Evolutionary conservation across 2,329 filamentous ascomycete species (phyloP).

Genomic region (Seiridium unicorne): DNA sequence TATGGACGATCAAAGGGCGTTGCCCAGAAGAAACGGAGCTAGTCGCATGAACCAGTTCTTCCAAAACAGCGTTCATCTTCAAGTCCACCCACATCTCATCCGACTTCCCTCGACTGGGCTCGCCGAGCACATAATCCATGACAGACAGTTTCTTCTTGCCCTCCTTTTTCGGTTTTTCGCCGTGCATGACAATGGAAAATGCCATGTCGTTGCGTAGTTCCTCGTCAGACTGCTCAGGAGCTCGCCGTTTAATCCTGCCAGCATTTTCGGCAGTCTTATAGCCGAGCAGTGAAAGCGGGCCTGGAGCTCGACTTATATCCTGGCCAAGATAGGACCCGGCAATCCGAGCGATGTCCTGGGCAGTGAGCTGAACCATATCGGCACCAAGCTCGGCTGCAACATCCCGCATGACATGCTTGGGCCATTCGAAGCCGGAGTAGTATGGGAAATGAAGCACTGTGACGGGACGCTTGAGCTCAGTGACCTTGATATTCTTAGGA

Average conservation of each 20-base stretch:
- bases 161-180: constrained; percentile 19
- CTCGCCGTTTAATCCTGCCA: constrained; percentile 34
- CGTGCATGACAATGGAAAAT: constrained; percentile 13
- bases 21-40: constrained; percentile 30
- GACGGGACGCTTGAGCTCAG: constrained; percentile 24
- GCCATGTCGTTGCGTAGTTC: constrained; percentile 5
- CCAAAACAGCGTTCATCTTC: constrained; percentile 57
- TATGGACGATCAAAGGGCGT: constrained; percentile 67
- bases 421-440: constrained; percentile 18
- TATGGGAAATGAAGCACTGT: constrained; percentile 24
- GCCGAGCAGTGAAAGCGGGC: constrained; percentile 52
- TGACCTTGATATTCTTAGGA: constrained; percentile 19
- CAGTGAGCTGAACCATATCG: neutral
- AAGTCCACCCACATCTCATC: constrained; percentile 60
- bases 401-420: constrained; percentile 9
- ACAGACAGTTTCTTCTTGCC: constrained; percentile 26
- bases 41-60: constrained; percentile 52
- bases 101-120: constrained; percentile 32
- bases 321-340: constrained; percentile 70
- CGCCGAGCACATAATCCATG: constrained; percentile 44
- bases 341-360: constrained; percentile 68
- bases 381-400: neutral
- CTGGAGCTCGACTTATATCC: constrained; percentile 41
- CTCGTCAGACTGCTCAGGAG: neutral
- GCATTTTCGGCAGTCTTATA: constrained; percentile 56